These are phyloP conservation scores for Colletotrichum chlorophyti DNA, from an alignment of 2,329 filamentous ascomycete genomes.

Conservation along the genomic window DNA sequence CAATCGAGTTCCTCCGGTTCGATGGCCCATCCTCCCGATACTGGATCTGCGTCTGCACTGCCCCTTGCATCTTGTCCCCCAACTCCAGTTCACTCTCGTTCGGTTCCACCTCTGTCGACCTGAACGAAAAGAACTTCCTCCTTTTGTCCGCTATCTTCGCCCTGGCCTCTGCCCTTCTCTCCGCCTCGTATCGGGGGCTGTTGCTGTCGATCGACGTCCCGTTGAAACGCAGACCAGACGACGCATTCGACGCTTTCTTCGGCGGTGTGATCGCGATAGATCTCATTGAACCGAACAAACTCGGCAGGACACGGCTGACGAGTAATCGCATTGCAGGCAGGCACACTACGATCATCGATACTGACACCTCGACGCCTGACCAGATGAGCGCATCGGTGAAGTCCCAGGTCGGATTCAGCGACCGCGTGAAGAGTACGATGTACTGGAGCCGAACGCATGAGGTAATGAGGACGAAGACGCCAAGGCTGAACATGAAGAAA, in stretches of 20 bases:
- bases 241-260: not conserved
- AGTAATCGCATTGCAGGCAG: slow-evolving; percentile 47
- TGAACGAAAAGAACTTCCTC: slow-evolving; percentile 9
- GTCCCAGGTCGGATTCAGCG: slow-evolving; percentile 49
- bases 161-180: slow-evolving; percentile 1
- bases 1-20: slow-evolving; percentile 10
- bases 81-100: slow-evolving; percentile 38
- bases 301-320: slow-evolving; percentile 27
- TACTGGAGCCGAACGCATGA: slow-evolving; percentile 44
- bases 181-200: not conserved
- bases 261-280: not conserved
- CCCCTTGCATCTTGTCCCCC: slow-evolving; percentile 38
- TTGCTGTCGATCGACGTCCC: not conserved
- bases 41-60: slow-evolving; percentile 40
- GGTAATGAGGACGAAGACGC: slow-evolving; percentile 43
- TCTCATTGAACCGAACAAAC: slow-evolving; percentile 5
- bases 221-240: not conserved
- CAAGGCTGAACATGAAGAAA: slow-evolving; percentile 45
- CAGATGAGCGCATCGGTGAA: slow-evolving; percentile 49
- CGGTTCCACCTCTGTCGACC: not conserved
- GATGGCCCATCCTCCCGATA: not conserved
- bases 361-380: slow-evolving; percentile 49
- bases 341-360: slow-evolving; percentile 49
- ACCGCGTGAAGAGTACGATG: slow-evolving; percentile 39
- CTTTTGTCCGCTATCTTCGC: slow-evolving; percentile 7